phyloP scores from a whole-genome alignment of 2,329 filamentous ascomycete genomes.

The Aspergillus tubingensis region DNA sequence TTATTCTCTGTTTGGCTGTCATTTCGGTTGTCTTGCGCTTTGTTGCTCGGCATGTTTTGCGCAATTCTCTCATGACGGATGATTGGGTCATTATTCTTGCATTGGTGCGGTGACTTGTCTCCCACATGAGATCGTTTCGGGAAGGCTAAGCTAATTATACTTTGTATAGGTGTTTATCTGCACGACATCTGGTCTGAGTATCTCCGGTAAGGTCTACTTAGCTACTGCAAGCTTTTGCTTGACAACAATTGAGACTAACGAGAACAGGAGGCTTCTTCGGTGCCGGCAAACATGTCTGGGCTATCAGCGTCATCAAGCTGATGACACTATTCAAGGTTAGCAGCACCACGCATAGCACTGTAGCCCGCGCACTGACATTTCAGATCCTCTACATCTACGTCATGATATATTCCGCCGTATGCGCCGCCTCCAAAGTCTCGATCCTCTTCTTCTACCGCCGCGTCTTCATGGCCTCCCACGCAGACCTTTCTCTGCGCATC shows the following conservation, averaged over 20 bases:
- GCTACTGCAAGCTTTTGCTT: too few species aligned
- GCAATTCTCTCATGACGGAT: conserved; percentile 13
- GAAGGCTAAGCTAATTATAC: too few species aligned
- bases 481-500: conserved; percentile 11
- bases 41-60: conserved; percentile 7
- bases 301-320: conserved; percentile 6
- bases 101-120: conserved; percentile 6
- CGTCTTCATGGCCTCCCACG: conserved; percentile 19
- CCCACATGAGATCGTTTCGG: too few species aligned
- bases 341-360: not conserved
- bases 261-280: conserved; percentile 11
- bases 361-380: not conserved
- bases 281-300: conserved; percentile 18
- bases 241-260: not conserved
- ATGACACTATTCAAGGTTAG: conserved; percentile 14
- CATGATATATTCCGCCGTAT: conserved; percentile 17
- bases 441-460: conserved; percentile 27
- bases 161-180: conserved; percentile 4
- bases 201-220: not conserved
- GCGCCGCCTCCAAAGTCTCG: conserved; percentile 20
- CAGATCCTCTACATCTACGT: conserved; percentile 17
- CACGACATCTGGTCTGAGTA: conserved; percentile 8
- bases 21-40: conserved; percentile 17
- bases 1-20: conserved; percentile 11
- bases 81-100: conserved; percentile 18